phyloP scores from a whole-genome alignment of 495 filamentous ascomycete species.

The Hypomontagnella submonticulosa region DNA sequence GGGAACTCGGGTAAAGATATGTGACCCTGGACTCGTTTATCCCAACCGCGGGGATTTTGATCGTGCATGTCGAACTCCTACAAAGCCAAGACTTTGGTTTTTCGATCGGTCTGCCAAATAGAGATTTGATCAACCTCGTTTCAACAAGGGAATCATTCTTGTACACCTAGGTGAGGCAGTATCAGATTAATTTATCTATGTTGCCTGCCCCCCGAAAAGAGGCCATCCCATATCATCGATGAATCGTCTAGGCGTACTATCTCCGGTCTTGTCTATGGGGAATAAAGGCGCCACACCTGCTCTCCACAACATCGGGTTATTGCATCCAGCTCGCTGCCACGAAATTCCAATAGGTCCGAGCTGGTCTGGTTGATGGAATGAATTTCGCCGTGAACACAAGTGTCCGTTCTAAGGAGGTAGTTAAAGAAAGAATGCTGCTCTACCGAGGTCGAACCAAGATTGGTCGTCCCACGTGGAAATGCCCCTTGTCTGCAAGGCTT shows the following conservation, averaged over 20 bases:
- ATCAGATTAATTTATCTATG: slow-evolving; percentile 22
- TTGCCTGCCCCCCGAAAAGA: background rate
- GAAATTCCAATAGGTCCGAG: background rate
- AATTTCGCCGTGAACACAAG: slow-evolving; percentile 1
- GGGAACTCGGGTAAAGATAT: slow-evolving; percentile 39
- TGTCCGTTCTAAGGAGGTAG: slow-evolving; percentile 1
- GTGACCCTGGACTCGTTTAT: slow-evolving; percentile 24
- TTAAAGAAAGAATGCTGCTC: slow-evolving; percentile 13
- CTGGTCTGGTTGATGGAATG: slow-evolving; percentile 22
- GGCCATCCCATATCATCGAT: slow-evolving; percentile 1
- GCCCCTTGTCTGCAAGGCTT: slow-evolving; percentile 1
- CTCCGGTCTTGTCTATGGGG: background rate
- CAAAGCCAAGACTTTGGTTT: slow-evolving; percentile 29
- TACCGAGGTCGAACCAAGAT: slow-evolving; percentile 28
- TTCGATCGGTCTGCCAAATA: slow-evolving; percentile 28
- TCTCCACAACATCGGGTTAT: background rate
- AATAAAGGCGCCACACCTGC: slow-evolving; percentile 2
- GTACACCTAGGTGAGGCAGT: slow-evolving; percentile 37
- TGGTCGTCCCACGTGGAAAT: slow-evolving; percentile 28
- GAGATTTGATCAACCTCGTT: slow-evolving; percentile 17
- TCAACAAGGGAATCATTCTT: slow-evolving; percentile 11
- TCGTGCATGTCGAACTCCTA: slow-evolving; percentile 25
- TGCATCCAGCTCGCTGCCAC: background rate
- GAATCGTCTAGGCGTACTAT: slow-evolving; percentile 4
- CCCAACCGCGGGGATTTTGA: slow-evolving; percentile 17